These are phyloP conservation scores for Talaromyces sp. DNA, from an alignment of 2,329 filamentous ascomycete species.

Conservation along the genomic window DNA sequence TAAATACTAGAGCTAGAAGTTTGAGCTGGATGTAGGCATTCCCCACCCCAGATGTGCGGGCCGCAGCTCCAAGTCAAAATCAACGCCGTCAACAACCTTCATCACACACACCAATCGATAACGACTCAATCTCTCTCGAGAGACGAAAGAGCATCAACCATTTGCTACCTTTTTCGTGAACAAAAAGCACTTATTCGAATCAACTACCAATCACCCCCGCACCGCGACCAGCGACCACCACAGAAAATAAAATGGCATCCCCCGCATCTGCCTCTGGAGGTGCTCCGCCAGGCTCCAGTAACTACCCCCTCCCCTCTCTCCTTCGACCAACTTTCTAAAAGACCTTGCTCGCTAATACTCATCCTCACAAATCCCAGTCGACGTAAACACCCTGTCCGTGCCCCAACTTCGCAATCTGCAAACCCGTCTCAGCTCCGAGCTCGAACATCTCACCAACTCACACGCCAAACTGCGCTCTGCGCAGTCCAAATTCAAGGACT, in stretches of 20 bases:
- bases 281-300: conserved; percentile 27
- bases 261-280: conserved; percentile 22
- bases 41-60: not conserved
- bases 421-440: conserved; percentile 92
- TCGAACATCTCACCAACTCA: conserved; percentile 87
- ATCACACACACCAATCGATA: not conserved
- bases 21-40: not conserved
- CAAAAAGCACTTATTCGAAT: not conserved
- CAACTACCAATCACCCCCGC: not conserved
- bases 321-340: not conserved
- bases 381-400: conserved; percentile 71
- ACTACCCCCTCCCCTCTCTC: not conserved
- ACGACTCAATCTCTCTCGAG: not conserved
- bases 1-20: not conserved
- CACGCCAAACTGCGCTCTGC: conserved; percentile 86
- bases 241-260: conserved; percentile 21
- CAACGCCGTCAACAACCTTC: not conserved
- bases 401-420: conserved; percentile 89
- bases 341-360: not conserved
- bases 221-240: not conserved
- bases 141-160: not conserved
- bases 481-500: conserved; percentile 88
- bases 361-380: conserved; percentile 21
- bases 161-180: not conserved
- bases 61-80: not conserved